These are phyloP conservation scores for Fusarium denticulatum DNA, from an alignment of 2,329 filamentous ascomycete genomes.

Conservation along the genomic window DNA sequence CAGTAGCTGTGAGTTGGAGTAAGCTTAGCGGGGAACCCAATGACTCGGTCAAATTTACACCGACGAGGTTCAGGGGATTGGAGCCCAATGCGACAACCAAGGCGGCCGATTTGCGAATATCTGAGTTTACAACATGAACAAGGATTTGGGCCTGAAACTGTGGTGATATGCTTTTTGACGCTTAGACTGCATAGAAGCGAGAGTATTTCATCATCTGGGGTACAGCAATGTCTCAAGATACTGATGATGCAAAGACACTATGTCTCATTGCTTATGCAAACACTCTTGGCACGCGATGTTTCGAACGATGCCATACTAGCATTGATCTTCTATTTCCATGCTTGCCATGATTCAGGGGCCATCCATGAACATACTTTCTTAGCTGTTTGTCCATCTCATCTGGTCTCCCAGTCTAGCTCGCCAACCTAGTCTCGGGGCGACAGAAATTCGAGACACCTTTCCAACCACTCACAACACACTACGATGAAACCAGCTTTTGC, in stretches of 20 bases:
- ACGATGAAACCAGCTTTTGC: background rate
- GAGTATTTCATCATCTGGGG: background rate
- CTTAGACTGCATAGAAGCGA: background rate
- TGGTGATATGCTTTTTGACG: background rate
- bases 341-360: background rate
- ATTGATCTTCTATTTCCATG: too few relatives aligned
- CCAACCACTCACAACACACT: background rate
- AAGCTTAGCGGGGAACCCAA: background rate
- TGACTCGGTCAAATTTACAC: constrained; percentile 7
- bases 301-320: rapidly evolving
- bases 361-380: background rate
- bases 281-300: background rate
- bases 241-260: background rate
- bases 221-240: background rate
- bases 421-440: background rate
- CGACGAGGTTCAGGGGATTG: constrained; percentile 1
- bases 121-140: background rate
- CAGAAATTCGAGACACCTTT: background rate
- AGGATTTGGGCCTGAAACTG: background rate
- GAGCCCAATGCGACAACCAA: background rate
- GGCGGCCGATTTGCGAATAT: background rate
- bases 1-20: background rate
- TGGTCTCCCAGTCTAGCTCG: background rate
- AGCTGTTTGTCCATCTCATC: background rate
- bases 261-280: background rate